Percentiles rank a stretch among this genome's conserved stretches.
Conservation (phyloP, 2,329 filamentous ascomycete species). For the Pseudogymnoascus sp. region DNA sequence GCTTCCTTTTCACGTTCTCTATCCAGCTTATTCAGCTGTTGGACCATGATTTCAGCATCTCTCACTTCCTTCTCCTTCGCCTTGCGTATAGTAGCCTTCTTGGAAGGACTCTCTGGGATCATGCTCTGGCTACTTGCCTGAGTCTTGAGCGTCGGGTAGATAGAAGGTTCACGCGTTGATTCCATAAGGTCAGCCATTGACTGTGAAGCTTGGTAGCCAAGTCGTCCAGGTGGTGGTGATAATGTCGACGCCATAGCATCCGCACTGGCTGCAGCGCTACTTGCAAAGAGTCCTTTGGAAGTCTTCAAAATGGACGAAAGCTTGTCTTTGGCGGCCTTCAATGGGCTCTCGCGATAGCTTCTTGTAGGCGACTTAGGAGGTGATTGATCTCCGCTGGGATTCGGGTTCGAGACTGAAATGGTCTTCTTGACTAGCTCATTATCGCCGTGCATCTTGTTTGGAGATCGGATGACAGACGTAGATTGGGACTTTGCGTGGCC, state of each 20-base stretch:
- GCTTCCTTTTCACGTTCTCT: slow-evolving; percentile 64
- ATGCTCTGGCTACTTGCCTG: slow-evolving; percentile 26
- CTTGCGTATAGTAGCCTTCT: slow-evolving; percentile 33
- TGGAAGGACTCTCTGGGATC: slow-evolving; percentile 18
- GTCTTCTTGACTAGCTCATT: slow-evolving; percentile 47
- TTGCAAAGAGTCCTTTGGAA: slow-evolving; percentile 78
- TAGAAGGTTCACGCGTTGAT: slow-evolving; percentile 18
- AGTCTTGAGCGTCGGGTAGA: slow-evolving; percentile 42
- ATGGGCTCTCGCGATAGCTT: slow-evolving; percentile 61
- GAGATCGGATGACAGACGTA: slow-evolving; percentile 50
- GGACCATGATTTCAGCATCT: slow-evolving; percentile 53
- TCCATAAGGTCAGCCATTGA: slow-evolving; percentile 39
- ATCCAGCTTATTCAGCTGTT: slow-evolving; percentile 56
- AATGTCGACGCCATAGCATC: slow-evolving; percentile 53
- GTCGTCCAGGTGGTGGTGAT: slow-evolving; percentile 44
- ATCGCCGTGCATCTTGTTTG: slow-evolving; percentile 33
- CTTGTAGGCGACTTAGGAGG: slow-evolving; percentile 48
- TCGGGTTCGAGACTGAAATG: slow-evolving; percentile 39
- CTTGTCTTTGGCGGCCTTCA: slow-evolving; percentile 89
- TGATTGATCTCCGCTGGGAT: slow-evolving; percentile 16
- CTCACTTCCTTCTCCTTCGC: slow-evolving; percentile 57
- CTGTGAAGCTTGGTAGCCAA: slow-evolving; percentile 37
- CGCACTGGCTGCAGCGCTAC: slow-evolving; percentile 58
- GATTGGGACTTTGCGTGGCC: slow-evolving; percentile 58
- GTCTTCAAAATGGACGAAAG: slow-evolving; percentile 85